These are phyloP conservation scores for Dactylis glomerata DNA, from an alignment of 176 grass and related monocot genomes.

Conservation along the genomic window DNA sequence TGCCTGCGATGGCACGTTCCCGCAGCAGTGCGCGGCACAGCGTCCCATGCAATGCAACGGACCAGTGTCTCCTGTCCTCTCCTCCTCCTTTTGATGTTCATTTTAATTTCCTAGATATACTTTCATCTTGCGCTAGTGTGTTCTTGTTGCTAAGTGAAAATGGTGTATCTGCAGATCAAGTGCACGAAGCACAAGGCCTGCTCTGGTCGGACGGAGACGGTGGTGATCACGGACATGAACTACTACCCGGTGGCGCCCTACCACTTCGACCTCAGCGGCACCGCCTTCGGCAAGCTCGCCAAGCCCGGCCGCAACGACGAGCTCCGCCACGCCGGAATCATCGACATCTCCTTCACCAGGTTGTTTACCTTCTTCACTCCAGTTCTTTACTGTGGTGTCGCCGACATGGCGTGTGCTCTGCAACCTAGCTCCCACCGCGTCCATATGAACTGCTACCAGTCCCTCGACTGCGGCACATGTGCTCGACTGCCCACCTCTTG, in stretches of 20 bases:
- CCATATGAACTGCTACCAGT: background rate
- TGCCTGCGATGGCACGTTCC: background rate
- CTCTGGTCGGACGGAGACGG: constrained; percentile 49
- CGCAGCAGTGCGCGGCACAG: background rate
- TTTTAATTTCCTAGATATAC: no score
- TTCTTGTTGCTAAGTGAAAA: no score
- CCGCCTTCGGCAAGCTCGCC: constrained; percentile 66
- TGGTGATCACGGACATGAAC: constrained; percentile 71
- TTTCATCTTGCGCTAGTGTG: background rate
- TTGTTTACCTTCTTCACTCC: background rate
- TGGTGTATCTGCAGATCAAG: constrained; percentile 30
- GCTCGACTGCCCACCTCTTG: background rate
- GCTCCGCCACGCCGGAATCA: constrained; percentile 60
- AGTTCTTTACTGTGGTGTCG: background rate
- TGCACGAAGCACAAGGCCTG: constrained; percentile 48
- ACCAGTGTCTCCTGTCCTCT: background rate
- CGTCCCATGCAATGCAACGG: background rate
- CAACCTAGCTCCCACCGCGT: no score
- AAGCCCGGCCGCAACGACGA: constrained; percentile 51
- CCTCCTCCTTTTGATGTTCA: background rate
- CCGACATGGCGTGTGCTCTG: background rate
- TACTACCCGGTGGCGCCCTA: constrained; percentile 44
- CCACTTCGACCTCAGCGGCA: constrained; percentile 86
- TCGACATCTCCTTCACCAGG: constrained; percentile 60
- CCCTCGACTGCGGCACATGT: background rate